These are phyloP conservation scores for Thinopyrum elongatum DNA, from an alignment of 176 grass and related monocot genomes.

Conservation along the genomic window DNA sequence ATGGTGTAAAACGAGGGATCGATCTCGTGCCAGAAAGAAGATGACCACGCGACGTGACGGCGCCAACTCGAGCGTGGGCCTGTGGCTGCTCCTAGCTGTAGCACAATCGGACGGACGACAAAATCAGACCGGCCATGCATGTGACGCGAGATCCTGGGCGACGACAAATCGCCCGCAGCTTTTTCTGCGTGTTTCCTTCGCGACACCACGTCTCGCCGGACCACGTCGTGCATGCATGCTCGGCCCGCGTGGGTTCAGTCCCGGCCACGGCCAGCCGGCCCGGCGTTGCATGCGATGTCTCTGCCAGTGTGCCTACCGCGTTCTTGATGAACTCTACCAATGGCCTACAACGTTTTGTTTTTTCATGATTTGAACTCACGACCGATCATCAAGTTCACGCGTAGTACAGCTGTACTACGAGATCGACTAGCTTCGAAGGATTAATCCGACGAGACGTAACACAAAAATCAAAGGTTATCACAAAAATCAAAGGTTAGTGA, in stretches of 20 bases:
- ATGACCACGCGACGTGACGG: background rate
- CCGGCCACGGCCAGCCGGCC: constrained; percentile 7
- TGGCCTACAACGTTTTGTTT: background rate
- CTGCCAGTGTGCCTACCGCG: background rate
- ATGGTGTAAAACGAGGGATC: background rate
- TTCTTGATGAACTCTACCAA: constrained; percentile 8
- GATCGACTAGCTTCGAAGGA: background rate
- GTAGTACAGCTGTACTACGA: too few relatives aligned
- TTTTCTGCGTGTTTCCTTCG: constrained; percentile 7
- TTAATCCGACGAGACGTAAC: background rate
- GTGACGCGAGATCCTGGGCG: constrained; percentile 19
- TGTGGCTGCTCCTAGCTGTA: background rate
- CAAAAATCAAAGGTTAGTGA: background rate
- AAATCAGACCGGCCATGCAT: constrained; percentile 34
- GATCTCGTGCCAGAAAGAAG: background rate
- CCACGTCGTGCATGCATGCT: background rate
- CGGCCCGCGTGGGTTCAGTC: constrained; percentile 18
- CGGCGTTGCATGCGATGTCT: background rate
- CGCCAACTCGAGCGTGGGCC: constrained; percentile 16
- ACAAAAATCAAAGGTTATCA: too few relatives aligned
- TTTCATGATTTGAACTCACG: background rate
- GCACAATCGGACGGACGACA: background rate
- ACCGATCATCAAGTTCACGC: background rate
- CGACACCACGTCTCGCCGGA: background rate
- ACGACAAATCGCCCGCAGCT: constrained; percentile 17